Conservation (phyloP, 768 basidiomycete genomes). For the Baorangia bicolor region DNA sequence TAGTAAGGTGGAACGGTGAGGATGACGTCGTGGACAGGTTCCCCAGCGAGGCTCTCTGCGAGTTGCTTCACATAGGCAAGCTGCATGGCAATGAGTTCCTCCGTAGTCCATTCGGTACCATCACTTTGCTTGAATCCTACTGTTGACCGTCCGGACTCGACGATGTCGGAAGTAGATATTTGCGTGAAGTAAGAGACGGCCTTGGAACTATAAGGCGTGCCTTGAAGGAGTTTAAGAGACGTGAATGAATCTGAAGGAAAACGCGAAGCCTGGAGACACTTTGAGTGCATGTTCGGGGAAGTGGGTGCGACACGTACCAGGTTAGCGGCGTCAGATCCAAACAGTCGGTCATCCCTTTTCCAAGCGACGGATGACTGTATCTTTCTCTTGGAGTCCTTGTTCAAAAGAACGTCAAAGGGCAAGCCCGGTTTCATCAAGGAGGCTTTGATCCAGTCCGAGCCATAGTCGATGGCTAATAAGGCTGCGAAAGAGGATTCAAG, state of each 20-base stretch:
- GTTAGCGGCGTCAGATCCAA: conserved; percentile 86
- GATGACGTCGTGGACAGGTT: conserved; percentile 80
- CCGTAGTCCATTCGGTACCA: conserved; percentile 72
- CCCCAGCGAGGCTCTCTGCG: conserved; percentile 72
- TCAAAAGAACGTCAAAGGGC: conserved; percentile 94
- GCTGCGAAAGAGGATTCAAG: conserved; percentile 54
- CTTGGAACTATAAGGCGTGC: conserved; percentile 59
- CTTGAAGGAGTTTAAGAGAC: conserved; percentile 82
- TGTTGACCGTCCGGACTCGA: conserved; percentile 58
- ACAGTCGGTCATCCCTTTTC: conserved; percentile 87
- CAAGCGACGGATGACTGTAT: conserved; percentile 87
- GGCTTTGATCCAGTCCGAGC: conserved; percentile 95
- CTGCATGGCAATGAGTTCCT: conserved; percentile 95
- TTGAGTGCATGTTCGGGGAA: not conserved
- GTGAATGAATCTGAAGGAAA: conserved; percentile 89
- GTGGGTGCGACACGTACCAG: conserved; percentile 54
- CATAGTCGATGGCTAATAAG: conserved; percentile 96
- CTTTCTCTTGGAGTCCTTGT: conserved; percentile 97
- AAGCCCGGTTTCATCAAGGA: conserved; percentile 92
- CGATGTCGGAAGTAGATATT: conserved; percentile 52
- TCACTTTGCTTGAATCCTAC: conserved; percentile 59
- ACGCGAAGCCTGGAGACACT: conserved; percentile 68
- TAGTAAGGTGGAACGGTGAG: conserved; percentile 91
- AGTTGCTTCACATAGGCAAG: conserved; percentile 86
- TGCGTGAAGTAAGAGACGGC: conserved; percentile 56